Evolutionary conservation across 1,284 basidiomycete species (phyloP).

Genomic region (Mycena sp.): DNA sequence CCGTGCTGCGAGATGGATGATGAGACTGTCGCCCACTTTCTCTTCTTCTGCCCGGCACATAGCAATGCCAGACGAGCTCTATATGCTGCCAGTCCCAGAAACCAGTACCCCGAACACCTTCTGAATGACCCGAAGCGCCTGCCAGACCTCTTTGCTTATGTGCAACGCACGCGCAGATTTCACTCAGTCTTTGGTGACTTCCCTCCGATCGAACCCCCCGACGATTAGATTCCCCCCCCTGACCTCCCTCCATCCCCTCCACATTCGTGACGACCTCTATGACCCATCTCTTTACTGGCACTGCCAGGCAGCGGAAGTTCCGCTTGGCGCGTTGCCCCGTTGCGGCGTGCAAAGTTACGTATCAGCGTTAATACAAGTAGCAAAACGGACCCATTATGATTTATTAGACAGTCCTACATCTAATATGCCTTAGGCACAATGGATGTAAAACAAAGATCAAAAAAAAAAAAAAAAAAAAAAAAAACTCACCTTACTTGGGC

Average conservation of each 20-base stretch:
- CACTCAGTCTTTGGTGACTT: neutral
- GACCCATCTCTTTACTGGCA: no score
- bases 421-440: neutral
- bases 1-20: constrained; percentile 28
- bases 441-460: neutral
- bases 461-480: no score
- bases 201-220: no score
- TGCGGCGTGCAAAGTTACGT: no score
- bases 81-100: no score
- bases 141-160: neutral
- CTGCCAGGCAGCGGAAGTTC: no score
- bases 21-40: constrained; percentile 39
- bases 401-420: no score
- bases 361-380: neutral
- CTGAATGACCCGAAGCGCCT: neutral
- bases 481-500: no score
- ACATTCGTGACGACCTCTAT: no score
- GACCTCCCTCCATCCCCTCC: no score
- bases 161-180: neutral
- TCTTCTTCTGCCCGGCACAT: constrained; percentile 35
- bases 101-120: neutral
- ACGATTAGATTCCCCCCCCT: no score
- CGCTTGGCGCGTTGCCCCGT: neutral
- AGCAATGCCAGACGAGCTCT: neutral
- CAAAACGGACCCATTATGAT: neutral